A percentile compares a stretch with the other conserved stretches of the same genome.
Conservation (phyloP, 1,284 basidiomycete genomes). For the Boletus hoseneyae region DNA sequence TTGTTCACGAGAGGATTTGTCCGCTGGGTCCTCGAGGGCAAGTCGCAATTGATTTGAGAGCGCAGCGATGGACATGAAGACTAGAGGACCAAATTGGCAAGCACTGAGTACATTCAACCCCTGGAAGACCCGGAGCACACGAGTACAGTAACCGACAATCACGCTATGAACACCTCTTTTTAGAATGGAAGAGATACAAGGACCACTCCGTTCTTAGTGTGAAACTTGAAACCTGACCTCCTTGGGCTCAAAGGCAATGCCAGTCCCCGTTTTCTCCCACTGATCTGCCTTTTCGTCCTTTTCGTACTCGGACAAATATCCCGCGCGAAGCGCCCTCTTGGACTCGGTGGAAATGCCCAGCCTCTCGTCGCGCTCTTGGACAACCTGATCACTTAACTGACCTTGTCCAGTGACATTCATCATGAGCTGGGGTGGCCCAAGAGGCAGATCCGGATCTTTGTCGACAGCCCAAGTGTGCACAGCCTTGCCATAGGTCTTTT, state of each 20-base stretch:
- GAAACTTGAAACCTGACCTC: slow-evolving; percentile 8
- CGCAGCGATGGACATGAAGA: slow-evolving; percentile 37
- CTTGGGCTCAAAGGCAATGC: slow-evolving; percentile 19
- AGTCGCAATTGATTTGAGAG: slow-evolving; percentile 53
- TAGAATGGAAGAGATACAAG: background rate
- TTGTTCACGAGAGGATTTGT: slow-evolving; percentile 40
- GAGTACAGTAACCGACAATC: background rate
- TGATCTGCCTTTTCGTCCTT: slow-evolving; percentile 37
- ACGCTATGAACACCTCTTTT: background rate
- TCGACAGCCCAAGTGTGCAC: slow-evolving; percentile 49
- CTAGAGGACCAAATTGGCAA: slow-evolving; percentile 14
- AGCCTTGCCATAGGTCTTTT: slow-evolving; percentile 51
- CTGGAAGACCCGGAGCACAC: slow-evolving; percentile 2
- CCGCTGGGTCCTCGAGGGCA: slow-evolving; percentile 46
- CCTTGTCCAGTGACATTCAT: slow-evolving; percentile 41
- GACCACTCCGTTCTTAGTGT: background rate
- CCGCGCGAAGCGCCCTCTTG: slow-evolving; percentile 35
- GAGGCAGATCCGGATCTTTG: slow-evolving; percentile 42
- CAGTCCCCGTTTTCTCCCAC: slow-evolving; percentile 30
- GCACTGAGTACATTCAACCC: background rate
- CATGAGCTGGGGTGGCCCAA: slow-evolving; percentile 48
- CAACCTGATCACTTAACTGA: slow-evolving; percentile 33
- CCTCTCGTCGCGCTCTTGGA: slow-evolving; percentile 37
- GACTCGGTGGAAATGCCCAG: slow-evolving; percentile 35
- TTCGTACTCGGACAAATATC: slow-evolving; percentile 41